Base-by-base conservation (phyloP, 1,284 basidiomycete genomes). In the Apiotrichum domesticum region DNA sequence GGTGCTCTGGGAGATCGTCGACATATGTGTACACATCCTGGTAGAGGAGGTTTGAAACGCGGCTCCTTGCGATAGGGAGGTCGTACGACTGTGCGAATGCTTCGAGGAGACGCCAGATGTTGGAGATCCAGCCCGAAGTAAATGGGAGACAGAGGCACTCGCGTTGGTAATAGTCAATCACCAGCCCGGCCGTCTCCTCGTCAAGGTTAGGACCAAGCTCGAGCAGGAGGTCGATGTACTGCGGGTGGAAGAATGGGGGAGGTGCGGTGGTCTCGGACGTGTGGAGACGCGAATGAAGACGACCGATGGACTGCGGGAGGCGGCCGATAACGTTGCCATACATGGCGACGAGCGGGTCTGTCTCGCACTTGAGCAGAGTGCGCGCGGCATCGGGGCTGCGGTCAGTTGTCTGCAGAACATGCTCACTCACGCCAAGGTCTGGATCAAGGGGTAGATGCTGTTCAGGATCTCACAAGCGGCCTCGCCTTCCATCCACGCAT, bases 71-170 rank as follows among this genome's bases (percentile, higher is more conserved):
- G 6, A 40, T 62, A 39, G 62, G 70, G 52, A 64, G 65, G 52
- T 63, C 55, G 52, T 61, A 35, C 35, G 66, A 54, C 35, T 63
- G 35, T 56, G 73, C 78, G 63, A 80, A 80, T 1, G 74, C 70
- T 35, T 74, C 62, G 53, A 79, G 65, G 34, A 80, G 62, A 15
- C 73, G 72, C 66, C 74, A 71, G 35, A 78, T 74, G 41, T 80
- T 79, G 9, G 70, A 67, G 52, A 80, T 73, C 80, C 80, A 81
- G 39, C 75, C 74, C 0, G 71, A 64, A 9, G 76, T 75, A 37
- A 77, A 74, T 0, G 80, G 80, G 6, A 78, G 63, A 60, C 79
- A 79, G 2, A 80, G 68, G 7, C 73, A 74, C 54, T 78, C 76
- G 10, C 66, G 63, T 41, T 78, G 67, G 61, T 77, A 79, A 61